Evolutionary conservation across 1,284 basidiomycete genomes (phyloP).

Genomic region (Acaromyces ingoldii): DNA sequence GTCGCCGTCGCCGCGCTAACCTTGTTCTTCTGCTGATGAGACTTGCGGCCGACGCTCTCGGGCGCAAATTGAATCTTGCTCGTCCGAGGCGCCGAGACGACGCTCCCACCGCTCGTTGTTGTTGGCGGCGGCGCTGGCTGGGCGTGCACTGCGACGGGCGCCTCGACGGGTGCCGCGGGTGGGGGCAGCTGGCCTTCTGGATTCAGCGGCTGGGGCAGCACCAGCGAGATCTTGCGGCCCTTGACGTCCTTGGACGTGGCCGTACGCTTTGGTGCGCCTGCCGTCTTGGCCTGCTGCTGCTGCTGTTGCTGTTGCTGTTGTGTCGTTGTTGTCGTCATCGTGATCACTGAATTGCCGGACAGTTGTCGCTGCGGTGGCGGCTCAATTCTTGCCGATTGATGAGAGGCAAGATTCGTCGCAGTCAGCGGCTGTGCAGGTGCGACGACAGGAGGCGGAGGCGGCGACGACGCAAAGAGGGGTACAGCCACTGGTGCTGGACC

Average conservation of each 20-base stretch:
- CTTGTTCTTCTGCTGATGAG: no score
- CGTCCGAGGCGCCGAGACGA: neutral
- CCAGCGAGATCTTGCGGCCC: conserved; percentile 6
- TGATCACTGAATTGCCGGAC: no score
- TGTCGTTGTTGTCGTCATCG: no score
- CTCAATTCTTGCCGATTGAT: neutral
- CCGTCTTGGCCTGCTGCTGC: neutral
- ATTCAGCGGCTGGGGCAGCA: neutral
- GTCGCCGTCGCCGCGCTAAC: no score
- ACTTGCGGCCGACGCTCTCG: no score
- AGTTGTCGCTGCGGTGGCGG: no score
- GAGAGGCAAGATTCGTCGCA: neutral
- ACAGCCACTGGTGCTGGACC: no score
- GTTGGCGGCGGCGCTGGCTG: neutral
- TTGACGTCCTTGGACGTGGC: conserved; percentile 3
- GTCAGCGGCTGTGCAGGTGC: no score
- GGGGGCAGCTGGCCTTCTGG: neutral
- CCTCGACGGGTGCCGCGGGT: neutral
- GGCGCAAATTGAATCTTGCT: no score
- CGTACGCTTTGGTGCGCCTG: neutral
- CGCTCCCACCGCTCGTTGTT: neutral
- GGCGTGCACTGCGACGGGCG: neutral
- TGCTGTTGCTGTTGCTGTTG: neutral
- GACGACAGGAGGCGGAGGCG: no score
- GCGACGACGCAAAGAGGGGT: no score